Base-by-base conservation (phyloP, 2,329 filamentous ascomycete species). In the Pseudogymnoascus sp. region DNA sequence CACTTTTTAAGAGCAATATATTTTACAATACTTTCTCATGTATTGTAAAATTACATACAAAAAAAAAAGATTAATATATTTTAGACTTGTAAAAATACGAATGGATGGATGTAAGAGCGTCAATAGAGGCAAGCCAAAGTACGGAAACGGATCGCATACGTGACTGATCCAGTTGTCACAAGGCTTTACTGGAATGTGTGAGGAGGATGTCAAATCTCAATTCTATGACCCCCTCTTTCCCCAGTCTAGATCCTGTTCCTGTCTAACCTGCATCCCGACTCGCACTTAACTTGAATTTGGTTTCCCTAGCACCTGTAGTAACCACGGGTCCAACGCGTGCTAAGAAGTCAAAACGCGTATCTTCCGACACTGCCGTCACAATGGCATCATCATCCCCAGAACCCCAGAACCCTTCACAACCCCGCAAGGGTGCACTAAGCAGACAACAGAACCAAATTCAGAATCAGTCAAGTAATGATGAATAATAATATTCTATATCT, bases 401-500 rank as follows among this genome's bases (percentile, higher is more conserved):
- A 56, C 26, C 46, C 46, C 46, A 19, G 46, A 33, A 56, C 10
- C 26, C 13, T 26, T 26, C 42, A 31, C 17, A 33, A 19, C 26
- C n/a, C 26, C 46, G 3, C 26, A 13, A 15, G n/a, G 50, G 15
- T 46, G n/a, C 50, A 21, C 50, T 56, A 33, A 19, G 33, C n/a
- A 19, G n/a, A 56, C 29, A 33, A 5, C 7, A 17, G 21, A 17
- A n/a, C 29, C n/a, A 56, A 31, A 53, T 19, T 53, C 11, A 1
- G 26, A 31, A 31, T 11, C 26, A 29, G 46, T 2, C 10, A 13
- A 19, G 33, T 56, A 33, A 56, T 56, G 26, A 11, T 13, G n/a
- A 56, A 56, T 56, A 19, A 56, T 56, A 33, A 56, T 56, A 56
- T 56, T 56, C 50, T 56, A 56, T 6, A 33, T 33, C 50, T 56